Percentiles rank a stretch among this genome's conserved stretches.
phyloP scores from a whole-genome alignment of 495 filamentous ascomycete genomes.

The Aspergillus sclerotioniger region DNA sequence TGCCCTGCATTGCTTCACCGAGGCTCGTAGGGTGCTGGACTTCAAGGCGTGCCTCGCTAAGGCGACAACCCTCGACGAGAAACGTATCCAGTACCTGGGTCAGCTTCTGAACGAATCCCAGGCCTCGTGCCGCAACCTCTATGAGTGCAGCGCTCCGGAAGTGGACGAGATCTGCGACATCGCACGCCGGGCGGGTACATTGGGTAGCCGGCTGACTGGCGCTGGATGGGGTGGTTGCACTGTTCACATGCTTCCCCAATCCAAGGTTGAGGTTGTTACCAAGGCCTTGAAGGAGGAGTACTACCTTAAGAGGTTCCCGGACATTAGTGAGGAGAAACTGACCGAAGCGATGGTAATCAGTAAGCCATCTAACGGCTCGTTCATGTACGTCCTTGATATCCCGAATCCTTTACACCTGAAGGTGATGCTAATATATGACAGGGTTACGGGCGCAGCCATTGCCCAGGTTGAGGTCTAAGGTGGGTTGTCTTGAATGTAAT shows the following conservation, averaged over 20 bases:
- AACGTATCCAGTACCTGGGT: slow-evolving; percentile 70
- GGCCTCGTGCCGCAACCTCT: slow-evolving; percentile 74
- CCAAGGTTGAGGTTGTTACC: slow-evolving; percentile 80
- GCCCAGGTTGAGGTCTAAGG: slow-evolving; percentile 33
- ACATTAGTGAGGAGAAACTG: slow-evolving; percentile 69
- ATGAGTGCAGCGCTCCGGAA: slow-evolving; percentile 88
- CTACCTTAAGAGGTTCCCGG: slow-evolving; percentile 69
- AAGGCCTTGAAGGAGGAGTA: slow-evolving; percentile 76
- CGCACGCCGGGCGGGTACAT: slow-evolving; percentile 72
- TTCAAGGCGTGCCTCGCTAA: slow-evolving; percentile 71
- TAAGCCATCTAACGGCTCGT: slow-evolving; percentile 62
- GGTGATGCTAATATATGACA: slow-evolving; percentile 23
- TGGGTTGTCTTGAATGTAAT: not conserved
- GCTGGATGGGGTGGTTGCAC: slow-evolving; percentile 97
- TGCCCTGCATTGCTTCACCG: slow-evolving; percentile 84
- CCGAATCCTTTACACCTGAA: not conserved
- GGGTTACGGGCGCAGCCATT: slow-evolving; percentile 45
- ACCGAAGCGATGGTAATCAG: slow-evolving; percentile 83
- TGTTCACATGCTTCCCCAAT: slow-evolving; percentile 85
- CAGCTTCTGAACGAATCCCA: slow-evolving; percentile 87
- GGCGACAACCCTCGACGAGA: slow-evolving; percentile 50
- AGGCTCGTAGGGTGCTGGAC: slow-evolving; percentile 80
- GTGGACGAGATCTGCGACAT: slow-evolving; percentile 83
- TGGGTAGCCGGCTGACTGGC: slow-evolving; percentile 85
- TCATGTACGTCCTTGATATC: slow-evolving; percentile 35